A percentile compares a stretch with the other conserved stretches of the same genome.
phyloP scores from a whole-genome alignment of 1,284 basidiomycete genomes.

The Ganoderma multipileum region DNA sequence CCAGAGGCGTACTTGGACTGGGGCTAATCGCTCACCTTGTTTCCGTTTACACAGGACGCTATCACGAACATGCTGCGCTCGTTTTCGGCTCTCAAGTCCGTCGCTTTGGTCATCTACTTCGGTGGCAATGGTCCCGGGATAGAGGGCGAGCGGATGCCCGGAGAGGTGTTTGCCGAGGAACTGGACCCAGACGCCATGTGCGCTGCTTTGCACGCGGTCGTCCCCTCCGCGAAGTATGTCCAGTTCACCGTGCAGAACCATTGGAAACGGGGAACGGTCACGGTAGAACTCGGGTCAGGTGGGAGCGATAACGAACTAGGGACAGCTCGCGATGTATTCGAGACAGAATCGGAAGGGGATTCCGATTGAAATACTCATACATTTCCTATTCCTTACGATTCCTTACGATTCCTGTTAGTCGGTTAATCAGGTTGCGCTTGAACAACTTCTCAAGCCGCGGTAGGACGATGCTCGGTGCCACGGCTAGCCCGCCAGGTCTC shows the following conservation, averaged over 20 bases:
- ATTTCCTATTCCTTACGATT: not conserved
- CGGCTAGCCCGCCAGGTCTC: constrained; percentile 41
- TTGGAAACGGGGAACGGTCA: not conserved
- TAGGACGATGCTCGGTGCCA: constrained; percentile 38
- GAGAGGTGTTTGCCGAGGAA: not conserved
- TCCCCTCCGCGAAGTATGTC: not conserved
- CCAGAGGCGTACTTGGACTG: not conserved
- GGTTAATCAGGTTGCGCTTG: not conserved
- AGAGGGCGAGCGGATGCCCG: not conserved
- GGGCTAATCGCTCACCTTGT: not conserved
- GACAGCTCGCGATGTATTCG: not conserved
- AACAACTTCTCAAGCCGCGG: constrained; percentile 10
- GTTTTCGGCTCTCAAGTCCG: not conserved
- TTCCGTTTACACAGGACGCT: not conserved
- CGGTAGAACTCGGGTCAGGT: not conserved
- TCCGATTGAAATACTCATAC: no score
- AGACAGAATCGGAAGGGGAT: no score
- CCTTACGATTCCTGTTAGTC: not conserved
- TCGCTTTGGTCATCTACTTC: not conserved
- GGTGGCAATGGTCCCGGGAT: not conserved
- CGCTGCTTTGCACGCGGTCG: not conserved
- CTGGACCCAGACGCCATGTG: not conserved
- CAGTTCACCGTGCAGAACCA: not conserved
- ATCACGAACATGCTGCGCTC: not conserved
- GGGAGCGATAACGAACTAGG: not conserved